Conservation (phyloP, 2,329 filamentous ascomycete genomes). For the Botryosphaeria dothidea region DNA sequence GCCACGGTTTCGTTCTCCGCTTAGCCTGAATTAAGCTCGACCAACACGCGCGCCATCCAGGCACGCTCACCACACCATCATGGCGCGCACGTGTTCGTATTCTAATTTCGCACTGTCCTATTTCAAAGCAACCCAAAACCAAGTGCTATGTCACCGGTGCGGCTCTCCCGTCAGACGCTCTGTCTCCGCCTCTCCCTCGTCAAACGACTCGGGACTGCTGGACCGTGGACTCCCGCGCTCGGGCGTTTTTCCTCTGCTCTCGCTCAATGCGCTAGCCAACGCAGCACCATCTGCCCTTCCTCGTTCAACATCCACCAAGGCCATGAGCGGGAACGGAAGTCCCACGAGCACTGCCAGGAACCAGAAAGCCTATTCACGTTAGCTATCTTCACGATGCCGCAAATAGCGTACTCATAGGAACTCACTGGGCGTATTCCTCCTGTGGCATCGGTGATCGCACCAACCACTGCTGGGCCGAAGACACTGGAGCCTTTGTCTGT, state of each 20-base stretch:
- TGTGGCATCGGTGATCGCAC: constrained; percentile 77
- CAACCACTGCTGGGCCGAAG: constrained; percentile 92
- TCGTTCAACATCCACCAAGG: constrained; percentile 76
- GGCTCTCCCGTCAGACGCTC: not conserved
- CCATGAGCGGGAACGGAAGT: constrained; percentile 80
- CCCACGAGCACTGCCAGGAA: constrained; percentile 86
- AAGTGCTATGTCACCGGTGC: not conserved
- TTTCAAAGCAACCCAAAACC: not conserved
- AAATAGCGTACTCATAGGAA: not conserved
- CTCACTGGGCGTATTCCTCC: constrained; percentile 50
- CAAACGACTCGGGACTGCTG: not conserved
- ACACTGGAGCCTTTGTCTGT: constrained; percentile 95
- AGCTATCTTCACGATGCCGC: not conserved
- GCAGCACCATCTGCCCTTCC: constrained; percentile 45
- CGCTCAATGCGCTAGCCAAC: constrained; percentile 40
- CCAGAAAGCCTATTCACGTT: constrained; percentile 67
- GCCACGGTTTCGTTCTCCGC: constrained; percentile 1
- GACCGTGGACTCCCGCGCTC: constrained; percentile 1
- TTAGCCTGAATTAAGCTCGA: constrained; percentile 9
- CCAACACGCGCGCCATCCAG: not conserved
- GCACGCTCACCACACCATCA: not conserved
- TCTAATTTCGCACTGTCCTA: constrained; percentile 1
- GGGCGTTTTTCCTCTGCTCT: constrained; percentile 16
- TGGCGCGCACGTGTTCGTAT: constrained; percentile 3
- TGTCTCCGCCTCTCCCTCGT: constrained; percentile 6